Conservation (phyloP, 2,329 filamentous ascomycete species). For the Colletotrichum melonis region DNA sequence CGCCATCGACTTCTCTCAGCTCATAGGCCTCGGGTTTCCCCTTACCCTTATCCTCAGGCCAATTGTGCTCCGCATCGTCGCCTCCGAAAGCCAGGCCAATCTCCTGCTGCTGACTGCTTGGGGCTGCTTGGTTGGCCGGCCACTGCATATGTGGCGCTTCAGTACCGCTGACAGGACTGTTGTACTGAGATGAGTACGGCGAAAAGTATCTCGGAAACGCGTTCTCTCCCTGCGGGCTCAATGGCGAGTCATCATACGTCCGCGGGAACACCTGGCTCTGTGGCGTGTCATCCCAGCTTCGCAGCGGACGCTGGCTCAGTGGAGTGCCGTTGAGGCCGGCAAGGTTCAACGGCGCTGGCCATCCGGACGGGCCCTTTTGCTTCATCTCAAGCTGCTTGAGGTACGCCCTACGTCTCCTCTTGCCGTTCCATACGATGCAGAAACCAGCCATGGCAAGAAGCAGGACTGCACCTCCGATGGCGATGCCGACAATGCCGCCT, state of each 20-base stretch:
- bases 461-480: slow-evolving; percentile 60
- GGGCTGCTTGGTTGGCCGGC: slow-evolving; percentile 44
- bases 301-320: slow-evolving; percentile 45
- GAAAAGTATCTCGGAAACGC: slow-evolving; percentile 63
- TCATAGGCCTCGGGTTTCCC: too few relatives aligned
- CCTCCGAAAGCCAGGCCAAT: slow-evolving; percentile 57
- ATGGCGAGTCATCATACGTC: slow-evolving; percentile 48
- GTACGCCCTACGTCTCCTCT: slow-evolving; percentile 63
- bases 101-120: slow-evolving; percentile 38
- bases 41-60: too few relatives aligned
- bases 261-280: slow-evolving; percentile 50
- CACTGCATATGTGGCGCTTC: slow-evolving; percentile 49
- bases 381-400: slow-evolving; percentile 57
- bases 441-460: slow-evolving; percentile 62
- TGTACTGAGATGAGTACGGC: slow-evolving; percentile 68
- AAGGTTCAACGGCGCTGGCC: slow-evolving; percentile 50
- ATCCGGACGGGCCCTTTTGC: slow-evolving; percentile 50
- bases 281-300: slow-evolving; percentile 66
- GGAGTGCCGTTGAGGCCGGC: slow-evolving; percentile 40
- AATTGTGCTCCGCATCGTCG: too few relatives aligned
- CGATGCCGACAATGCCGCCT: slow-evolving; percentile 69
- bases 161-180: slow-evolving; percentile 57
- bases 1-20: not conserved
- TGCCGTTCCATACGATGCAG: slow-evolving; percentile 67
- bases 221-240: slow-evolving; percentile 54